Evolutionary conservation across 345 rosid species (phyloP).

Genomic region (Murraya koenigii): DNA sequence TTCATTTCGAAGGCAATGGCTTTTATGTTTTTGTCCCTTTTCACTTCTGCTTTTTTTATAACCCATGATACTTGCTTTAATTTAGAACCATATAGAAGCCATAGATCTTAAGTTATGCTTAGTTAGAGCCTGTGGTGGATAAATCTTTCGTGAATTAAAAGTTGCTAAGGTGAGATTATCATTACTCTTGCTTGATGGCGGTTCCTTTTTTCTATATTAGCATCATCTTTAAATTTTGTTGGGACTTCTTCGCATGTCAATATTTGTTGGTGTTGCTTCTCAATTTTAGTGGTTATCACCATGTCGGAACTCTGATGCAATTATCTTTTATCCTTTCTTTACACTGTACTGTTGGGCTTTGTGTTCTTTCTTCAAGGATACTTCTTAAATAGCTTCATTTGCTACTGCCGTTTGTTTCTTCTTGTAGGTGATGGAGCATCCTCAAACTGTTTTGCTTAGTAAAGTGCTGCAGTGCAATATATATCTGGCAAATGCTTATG

Average conservation of each 20-base stretch:
- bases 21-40: not conserved
- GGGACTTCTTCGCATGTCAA: not conserved
- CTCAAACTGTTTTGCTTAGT: slow-evolving; percentile 73
- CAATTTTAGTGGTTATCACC: not conserved
- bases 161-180: not conserved
- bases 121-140: not conserved
- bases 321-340: not conserved
- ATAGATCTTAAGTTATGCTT: not conserved
- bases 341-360: not conserved
- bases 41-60: not conserved
- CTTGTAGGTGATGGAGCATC: slow-evolving; percentile 84
- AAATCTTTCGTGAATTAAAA: not conserved
- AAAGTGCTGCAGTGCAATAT: slow-evolving; percentile 68
- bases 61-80: not conserved
- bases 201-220: not conserved
- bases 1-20: not conserved
- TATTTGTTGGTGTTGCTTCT: not conserved
- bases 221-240: not conserved
- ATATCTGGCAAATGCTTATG: slow-evolving; percentile 62
- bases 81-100: not conserved
- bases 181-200: not conserved
- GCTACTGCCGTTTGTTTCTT: slow-evolving; percentile 8
- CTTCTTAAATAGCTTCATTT: not conserved
- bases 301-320: not conserved
- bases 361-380: not conserved